Percentiles rank a stretch among this genome's conserved stretches.
Evolutionary conservation across 2,329 filamentous ascomycete genomes (phyloP).

Genomic region (Penicillium sp.): DNA sequence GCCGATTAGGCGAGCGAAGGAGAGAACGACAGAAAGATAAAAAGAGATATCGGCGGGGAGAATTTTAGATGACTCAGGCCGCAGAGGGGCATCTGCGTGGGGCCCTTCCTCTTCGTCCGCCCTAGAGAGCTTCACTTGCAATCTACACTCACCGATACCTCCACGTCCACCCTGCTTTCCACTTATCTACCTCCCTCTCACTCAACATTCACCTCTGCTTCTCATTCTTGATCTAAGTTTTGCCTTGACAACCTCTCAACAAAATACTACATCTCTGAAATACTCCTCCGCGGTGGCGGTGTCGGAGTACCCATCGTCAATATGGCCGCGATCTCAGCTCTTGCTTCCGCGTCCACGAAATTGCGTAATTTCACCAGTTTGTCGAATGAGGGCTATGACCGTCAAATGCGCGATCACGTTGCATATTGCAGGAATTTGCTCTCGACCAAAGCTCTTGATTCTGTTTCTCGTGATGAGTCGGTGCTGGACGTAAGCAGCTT

Average conservation of each 20-base stretch:
- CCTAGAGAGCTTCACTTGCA: background rate
- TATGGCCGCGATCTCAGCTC: constrained; percentile 15
- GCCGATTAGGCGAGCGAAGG: background rate
- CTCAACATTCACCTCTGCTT: background rate
- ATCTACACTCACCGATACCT: background rate
- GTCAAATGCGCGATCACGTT: constrained; percentile 39
- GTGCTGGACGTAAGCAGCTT: constrained; percentile 32
- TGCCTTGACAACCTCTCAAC: background rate
- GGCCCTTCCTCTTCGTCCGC: constrained; percentile 1
- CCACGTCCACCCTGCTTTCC: background rate
- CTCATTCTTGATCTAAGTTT: background rate
- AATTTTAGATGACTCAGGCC: constrained; percentile 6
- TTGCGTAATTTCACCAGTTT: constrained; percentile 31
- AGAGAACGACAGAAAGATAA: background rate
- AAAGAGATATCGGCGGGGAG: background rate
- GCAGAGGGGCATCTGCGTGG: constrained; percentile 10
- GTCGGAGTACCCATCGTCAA: background rate
- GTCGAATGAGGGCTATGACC: constrained; percentile 43
- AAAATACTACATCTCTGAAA: background rate
- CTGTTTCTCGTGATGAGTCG: constrained; percentile 28
- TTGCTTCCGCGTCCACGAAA: constrained; percentile 24
- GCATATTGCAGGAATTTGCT: constrained; percentile 35
- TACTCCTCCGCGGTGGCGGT: background rate
- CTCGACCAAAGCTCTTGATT: constrained; percentile 31
- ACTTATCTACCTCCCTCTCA: background rate